These are phyloP conservation scores for Coemansia sp. DNA, from an alignment of 192 early-diverging fungal genomes.

Conservation along the genomic window DNA sequence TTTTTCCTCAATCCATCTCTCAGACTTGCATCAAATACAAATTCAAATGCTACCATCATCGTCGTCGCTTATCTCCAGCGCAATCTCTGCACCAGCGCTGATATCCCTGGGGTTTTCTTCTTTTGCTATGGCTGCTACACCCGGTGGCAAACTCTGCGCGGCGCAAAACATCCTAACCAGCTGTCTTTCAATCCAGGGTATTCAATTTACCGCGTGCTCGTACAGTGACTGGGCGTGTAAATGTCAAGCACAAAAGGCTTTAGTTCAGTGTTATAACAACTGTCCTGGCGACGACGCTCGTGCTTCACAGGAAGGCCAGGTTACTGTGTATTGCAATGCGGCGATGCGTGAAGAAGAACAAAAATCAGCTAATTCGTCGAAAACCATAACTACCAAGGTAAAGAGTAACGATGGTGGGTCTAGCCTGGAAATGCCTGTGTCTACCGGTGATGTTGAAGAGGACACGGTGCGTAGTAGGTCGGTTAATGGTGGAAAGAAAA, in stretches of 20 bases:
- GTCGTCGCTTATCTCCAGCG: background rate
- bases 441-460: background rate
- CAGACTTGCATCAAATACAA: no score
- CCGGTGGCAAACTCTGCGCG: constrained; percentile 19
- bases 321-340: constrained; percentile 46
- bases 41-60: background rate
- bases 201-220: constrained; percentile 35
- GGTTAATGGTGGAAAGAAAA: no score
- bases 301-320: constrained; percentile 34
- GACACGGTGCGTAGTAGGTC: background rate
- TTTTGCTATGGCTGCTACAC: no score
- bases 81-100: background rate
- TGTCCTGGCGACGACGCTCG: constrained; percentile 40
- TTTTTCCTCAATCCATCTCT: background rate
- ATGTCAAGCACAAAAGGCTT: constrained; percentile 46
- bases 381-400: background rate
- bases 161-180: constrained; percentile 47
- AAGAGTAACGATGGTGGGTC: background rate
- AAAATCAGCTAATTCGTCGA: constrained; percentile 4
- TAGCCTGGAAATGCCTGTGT: background rate
- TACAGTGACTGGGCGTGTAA: constrained; percentile 56
- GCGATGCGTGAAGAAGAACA: constrained; percentile 27
- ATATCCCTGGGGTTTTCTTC: background rate
- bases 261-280: constrained; percentile 49
- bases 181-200: constrained; percentile 32